Evolutionary conservation across 2,329 filamentous ascomycete species (phyloP), one percentile per base, ranked within the genome.

Genomic region (Orbilia quercus): DNA sequence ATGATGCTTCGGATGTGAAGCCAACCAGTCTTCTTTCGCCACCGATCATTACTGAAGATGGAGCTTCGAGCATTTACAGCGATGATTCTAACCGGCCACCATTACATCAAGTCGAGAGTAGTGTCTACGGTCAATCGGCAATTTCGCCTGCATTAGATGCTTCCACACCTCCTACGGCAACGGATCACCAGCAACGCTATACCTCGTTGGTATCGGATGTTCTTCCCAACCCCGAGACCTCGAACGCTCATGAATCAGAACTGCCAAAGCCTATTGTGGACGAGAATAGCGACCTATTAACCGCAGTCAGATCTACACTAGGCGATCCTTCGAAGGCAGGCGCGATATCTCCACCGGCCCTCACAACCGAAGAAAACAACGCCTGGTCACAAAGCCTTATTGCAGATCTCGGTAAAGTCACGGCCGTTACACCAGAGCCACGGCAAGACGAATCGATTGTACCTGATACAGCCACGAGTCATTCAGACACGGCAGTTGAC

Each of bases 321-420:
- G 63, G 63, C 18, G 63, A 67, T 2, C 48, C 63, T 9, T 40
- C 48, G 2, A 16, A 44, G 11, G 65, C 22, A 16, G 57, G 57
- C 5, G 42, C 54, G 25, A 55, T 70, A 5, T 70, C 65, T 7
- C 65, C 65, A 31, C 23, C 64, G 1, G 34, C 40, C 20, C 18
- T 57, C 23, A n/a, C 55, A 44, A 23, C 20, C 4, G 66, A 71
- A 18, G 66, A 63, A 40, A 44, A 50, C 11, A 63, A 64, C 51
- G 7, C 48, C 23, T 71, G 66, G 66, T 71, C 66, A 14, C 66
- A 64, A 40, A 58, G 60, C 7, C 66, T 71, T 5, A 58, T 71
- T 22, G 66, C 66, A n/a, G 60, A 71, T 53, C 47, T 71, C 12
- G 50, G 60, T 14, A 71, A 64, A 1, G 58, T 71, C 14, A 42